Conservation (phyloP, 345 rosid species). For the Linum tenue region DNA sequence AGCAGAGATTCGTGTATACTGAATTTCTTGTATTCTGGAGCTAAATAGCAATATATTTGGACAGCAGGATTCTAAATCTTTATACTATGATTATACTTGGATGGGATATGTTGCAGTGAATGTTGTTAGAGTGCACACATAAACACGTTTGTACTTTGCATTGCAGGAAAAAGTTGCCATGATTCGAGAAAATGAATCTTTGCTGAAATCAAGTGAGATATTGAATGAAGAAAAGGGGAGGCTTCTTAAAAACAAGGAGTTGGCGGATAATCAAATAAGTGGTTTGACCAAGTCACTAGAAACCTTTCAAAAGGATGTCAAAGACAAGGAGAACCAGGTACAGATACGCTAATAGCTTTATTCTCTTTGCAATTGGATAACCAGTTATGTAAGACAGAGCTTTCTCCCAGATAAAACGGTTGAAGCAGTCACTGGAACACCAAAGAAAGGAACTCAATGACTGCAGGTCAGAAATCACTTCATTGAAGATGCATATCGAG, state of each 20-base stretch:
- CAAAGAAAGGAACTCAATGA: constrained; percentile 76
- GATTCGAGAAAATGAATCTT: constrained; percentile 63
- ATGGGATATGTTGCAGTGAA: neutral
- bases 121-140: constrained; percentile 7
- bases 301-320: constrained; percentile 68
- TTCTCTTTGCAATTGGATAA: constrained; percentile 9
- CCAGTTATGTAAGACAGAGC: constrained; percentile 12
- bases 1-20: too few relatives aligned
- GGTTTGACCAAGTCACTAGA: constrained; percentile 59
- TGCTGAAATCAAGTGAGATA: constrained; percentile 47
- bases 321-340: constrained; percentile 84
- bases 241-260: constrained; percentile 50
- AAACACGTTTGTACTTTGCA: constrained; percentile 5
- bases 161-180: constrained; percentile 88
- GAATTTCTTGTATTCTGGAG: too few relatives aligned
- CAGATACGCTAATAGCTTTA: constrained; percentile 13
- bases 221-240: constrained; percentile 49
- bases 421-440: constrained; percentile 60
- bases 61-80: too few relatives aligned
- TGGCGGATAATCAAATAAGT: constrained; percentile 60
- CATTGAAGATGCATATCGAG: constrained; percentile 87
- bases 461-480: constrained; percentile 84
- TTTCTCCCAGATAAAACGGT: constrained; percentile 54
- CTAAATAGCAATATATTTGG: too few relatives aligned
- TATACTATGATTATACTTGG: neutral